A percentile compares a stretch with the other conserved stretches of the same genome.
Conservation (phyloP, 352 stramenopile species). For the Phytophthora cajani region DNA sequence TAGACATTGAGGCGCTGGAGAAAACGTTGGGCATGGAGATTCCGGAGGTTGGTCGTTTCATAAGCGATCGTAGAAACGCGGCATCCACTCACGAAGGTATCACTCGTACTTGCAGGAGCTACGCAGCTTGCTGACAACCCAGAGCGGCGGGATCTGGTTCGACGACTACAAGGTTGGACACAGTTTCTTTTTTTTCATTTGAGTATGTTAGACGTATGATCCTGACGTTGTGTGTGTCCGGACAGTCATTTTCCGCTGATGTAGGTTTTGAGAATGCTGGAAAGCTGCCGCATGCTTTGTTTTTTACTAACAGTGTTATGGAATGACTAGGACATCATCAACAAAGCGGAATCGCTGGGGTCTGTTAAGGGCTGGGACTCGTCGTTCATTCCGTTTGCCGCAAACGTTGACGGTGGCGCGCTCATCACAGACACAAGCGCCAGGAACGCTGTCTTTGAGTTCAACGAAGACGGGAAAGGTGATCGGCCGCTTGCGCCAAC, state of each 20-base stretch:
- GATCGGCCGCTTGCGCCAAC: constrained; percentile 50
- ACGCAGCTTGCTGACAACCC: constrained; percentile 69
- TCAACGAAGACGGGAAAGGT: constrained; percentile 68
- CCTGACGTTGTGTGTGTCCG: constrained; percentile 8
- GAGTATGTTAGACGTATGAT: not conserved
- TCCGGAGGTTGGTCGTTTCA: constrained; percentile 44
- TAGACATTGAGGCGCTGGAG: constrained; percentile 80
- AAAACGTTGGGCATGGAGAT: constrained; percentile 67
- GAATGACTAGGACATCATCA: constrained; percentile 60
- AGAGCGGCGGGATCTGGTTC: constrained; percentile 86
- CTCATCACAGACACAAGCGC: constrained; percentile 62
- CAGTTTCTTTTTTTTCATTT: not conserved
- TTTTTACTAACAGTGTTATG: not conserved
- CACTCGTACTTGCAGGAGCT: constrained; percentile 42
- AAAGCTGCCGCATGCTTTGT: not conserved
- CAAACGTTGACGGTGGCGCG: constrained; percentile 69
- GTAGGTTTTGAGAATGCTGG: constrained; percentile 27
- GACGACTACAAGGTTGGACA: constrained; percentile 74
- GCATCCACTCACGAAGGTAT: not conserved
- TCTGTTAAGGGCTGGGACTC: constrained; percentile 61
- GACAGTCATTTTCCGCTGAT: constrained; percentile 64
- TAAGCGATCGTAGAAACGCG: not conserved
- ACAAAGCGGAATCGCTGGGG: constrained; percentile 52
- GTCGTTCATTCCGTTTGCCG: constrained; percentile 75
- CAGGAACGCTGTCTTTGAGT: constrained; percentile 73